These are phyloP conservation scores for Phytophthora tentaculata DNA, from an alignment of 352 stramenopile genomes.

Conservation along the genomic window DNA sequence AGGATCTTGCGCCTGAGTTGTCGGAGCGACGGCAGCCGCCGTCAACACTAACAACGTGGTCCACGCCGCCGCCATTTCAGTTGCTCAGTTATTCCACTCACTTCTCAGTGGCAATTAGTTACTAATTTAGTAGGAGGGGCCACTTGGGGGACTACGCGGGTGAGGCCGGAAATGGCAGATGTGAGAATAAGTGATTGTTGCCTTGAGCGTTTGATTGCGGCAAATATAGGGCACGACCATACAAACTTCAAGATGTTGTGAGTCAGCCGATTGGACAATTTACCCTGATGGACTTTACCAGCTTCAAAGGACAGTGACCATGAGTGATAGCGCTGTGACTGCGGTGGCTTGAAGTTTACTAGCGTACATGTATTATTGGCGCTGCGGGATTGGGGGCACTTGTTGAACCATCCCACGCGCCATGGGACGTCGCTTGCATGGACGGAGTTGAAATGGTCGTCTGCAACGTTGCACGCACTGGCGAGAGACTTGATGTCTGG, in stretches of 20 bases:
- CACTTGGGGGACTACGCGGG: slow-evolving; percentile 15
- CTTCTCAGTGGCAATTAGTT: not conserved
- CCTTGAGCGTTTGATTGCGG: slow-evolving; percentile 30
- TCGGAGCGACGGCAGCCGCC: slow-evolving; percentile 1
- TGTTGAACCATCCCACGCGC: slow-evolving; percentile 12
- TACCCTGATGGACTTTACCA: slow-evolving; percentile 4
- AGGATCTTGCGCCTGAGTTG: slow-evolving; percentile 15
- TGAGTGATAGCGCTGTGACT: no score
- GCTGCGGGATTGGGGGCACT: slow-evolving; percentile 7
- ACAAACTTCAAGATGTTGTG: slow-evolving; percentile 26
- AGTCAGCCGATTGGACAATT: slow-evolving; percentile 11
- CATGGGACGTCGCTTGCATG: slow-evolving; percentile 5
- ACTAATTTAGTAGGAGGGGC: not conserved
- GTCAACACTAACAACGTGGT: slow-evolving; percentile 11
- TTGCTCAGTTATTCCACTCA: slow-evolving; percentile 1
- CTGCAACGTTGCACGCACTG: slow-evolving; percentile 5
- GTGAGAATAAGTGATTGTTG: not conserved
- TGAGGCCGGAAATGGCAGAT: slow-evolving; percentile 26
- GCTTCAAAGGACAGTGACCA: not conserved
- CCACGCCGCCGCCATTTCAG: slow-evolving; percentile 15
- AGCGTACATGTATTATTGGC: slow-evolving; percentile 9
- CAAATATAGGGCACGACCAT: slow-evolving; percentile 5
- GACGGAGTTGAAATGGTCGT: slow-evolving; percentile 7
- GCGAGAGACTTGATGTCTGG: slow-evolving; percentile 13
- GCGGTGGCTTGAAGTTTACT: no score